Conservation (phyloP, 306 rosid species). For the Geum urbanum region DNA sequence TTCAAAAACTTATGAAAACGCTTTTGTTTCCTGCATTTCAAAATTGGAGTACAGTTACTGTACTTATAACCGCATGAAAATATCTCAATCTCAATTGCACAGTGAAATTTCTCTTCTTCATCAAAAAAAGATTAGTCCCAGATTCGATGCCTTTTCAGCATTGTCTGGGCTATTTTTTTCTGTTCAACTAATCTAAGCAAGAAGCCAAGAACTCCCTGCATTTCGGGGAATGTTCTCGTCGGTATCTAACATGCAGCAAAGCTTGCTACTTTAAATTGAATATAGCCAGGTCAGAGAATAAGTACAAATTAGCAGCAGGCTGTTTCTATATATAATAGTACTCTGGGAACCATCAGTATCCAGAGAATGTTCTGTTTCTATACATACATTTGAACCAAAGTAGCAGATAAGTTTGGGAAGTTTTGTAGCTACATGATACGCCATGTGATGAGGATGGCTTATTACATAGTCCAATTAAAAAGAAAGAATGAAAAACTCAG, state of each 20-base stretch:
- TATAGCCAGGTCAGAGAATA: conserved; percentile 2
- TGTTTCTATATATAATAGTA: not conserved
- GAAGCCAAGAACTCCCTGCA: not conserved
- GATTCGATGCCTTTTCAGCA: not conserved
- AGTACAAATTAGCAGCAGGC: not conserved
- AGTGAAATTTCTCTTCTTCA: too few relatives aligned
- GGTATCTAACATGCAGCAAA: not conserved
- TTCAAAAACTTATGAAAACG: too few relatives aligned
- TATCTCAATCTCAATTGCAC: too few relatives aligned
- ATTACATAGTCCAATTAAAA: not conserved
- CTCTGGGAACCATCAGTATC: not conserved
- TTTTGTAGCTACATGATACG: not conserved
- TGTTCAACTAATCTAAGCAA: not conserved
- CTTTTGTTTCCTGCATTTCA: too few relatives aligned
- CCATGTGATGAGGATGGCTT: conserved; percentile 8
- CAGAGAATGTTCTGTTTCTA: not conserved
- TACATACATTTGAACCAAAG: conserved; percentile 10
- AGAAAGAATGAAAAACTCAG: not conserved
- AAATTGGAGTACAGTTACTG: too few relatives aligned
- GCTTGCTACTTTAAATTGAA: not conserved
- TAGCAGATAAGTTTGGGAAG: not conserved
- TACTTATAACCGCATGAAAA: too few relatives aligned
- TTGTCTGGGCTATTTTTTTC: not conserved
- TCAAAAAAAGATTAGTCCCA: not conserved
- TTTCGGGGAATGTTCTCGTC: not conserved